Base-by-base conservation (phyloP, 2,329 filamentous ascomycete species). In the Pseudonectria foliicola region DNA sequence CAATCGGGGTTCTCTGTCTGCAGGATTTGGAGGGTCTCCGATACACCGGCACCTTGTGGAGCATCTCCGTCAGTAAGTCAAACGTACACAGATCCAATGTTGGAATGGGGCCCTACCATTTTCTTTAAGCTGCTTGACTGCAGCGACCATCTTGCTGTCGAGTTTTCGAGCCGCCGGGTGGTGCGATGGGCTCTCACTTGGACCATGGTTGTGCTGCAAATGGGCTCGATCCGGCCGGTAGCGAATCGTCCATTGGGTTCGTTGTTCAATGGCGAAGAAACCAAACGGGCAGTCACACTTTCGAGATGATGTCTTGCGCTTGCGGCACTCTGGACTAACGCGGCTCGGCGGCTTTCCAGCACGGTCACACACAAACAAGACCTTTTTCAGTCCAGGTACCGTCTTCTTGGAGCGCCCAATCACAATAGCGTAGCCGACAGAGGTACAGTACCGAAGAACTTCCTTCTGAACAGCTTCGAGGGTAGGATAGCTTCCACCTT, bases 251-350 rank as follows among this genome's bases (percentile, higher is more conserved):
- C 77, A 82, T 46, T 81, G 75, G 1, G 75, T 80, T 39, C 77
- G 67, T 50, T 80, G 75, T 54, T 82, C 77, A 26, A 82, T 77
- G 36, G 77, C 77, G 44, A 81, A 82, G 55, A 82, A 80, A n/a
- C 77, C 77, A 54, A 82, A 82, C 21, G 75, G 75, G 43, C 77
- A 82, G 46, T 80, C 77, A 48, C 77, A 81, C 49, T 82, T 82
- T 29, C 77, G 68, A n/a, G 77, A 81, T 7, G 77, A 80, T 1
- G 77, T 82, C 52, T 77, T 78, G 14, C 75, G 68, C 56, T 81
- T 81, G 37, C 77, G 71, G 42, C 73, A 70, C 56, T 81, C 77
- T 2, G 77, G 73, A 43, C 66, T 79, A n/a, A 78, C 75, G 6
- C 74, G 69, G 35, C 66, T 73, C 3, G 75, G 75, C 2, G 75